phyloP scores from a whole-genome alignment of 1,284 basidiomycete species.

The Leucoagaricus sp. region DNA sequence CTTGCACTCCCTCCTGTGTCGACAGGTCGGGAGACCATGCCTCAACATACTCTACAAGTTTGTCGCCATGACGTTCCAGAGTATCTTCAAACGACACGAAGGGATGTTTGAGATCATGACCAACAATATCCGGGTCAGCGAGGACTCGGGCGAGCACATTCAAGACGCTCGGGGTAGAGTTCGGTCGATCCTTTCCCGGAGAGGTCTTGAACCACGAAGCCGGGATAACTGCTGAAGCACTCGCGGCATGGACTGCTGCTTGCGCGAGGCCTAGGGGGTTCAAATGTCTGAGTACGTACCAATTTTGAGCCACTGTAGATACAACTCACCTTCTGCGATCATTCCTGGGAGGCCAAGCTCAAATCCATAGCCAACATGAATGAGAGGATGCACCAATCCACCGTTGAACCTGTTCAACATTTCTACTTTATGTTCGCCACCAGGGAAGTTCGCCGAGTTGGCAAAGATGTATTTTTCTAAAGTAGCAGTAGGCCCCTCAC shows the following conservation, averaged over 20 bases:
- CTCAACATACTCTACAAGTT: constrained; percentile 41
- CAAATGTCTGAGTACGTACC: background rate
- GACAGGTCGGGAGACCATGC: constrained; percentile 42
- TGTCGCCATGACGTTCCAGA: constrained; percentile 32
- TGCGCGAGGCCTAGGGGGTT: constrained; percentile 34
- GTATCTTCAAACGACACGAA: constrained; percentile 25
- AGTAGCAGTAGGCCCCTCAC: too few species aligned
- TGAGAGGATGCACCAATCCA: too few species aligned
- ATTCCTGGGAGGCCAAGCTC: constrained; percentile 61
- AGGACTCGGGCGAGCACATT: constrained; percentile 43
- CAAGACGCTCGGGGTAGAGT: constrained; percentile 30
- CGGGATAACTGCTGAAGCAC: background rate
- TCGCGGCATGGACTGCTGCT: too few species aligned
- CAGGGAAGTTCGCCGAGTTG: too few species aligned
- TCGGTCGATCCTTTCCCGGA: constrained; percentile 4
- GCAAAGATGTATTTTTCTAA: too few species aligned
- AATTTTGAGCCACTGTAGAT: constrained; percentile 14
- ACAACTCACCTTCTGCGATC: constrained; percentile 53
- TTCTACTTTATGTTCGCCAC: too few species aligned
- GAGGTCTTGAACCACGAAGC: background rate
- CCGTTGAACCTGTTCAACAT: too few species aligned
- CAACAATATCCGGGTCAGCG: constrained; percentile 37
- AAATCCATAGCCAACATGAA: constrained; percentile 58
- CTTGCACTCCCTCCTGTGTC: constrained; percentile 34
- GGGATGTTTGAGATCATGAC: too few species aligned